Conservation (phyloP, 2,329 filamentous ascomycete species). For the Apiospora kogelbergensis region DNA sequence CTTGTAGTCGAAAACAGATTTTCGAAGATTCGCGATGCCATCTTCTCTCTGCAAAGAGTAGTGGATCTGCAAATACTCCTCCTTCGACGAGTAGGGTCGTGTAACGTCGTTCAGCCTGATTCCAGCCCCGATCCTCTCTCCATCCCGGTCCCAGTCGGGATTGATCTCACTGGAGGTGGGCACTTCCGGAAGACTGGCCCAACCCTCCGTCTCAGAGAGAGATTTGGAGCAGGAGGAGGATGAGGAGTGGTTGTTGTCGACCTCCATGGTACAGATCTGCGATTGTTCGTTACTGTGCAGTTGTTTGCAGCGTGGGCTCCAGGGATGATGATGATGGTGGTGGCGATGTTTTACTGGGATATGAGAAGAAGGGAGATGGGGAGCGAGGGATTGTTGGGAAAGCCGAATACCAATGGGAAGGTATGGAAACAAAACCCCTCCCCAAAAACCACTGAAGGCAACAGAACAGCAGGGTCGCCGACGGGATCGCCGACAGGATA, state of each 20-base stretch:
- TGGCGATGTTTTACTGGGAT: too few species aligned
- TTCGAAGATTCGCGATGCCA: conserved; percentile 65
- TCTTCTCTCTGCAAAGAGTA: conserved; percentile 79
- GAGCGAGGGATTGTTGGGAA: neutral
- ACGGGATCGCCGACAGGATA: too few species aligned
- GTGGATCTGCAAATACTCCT: conserved; percentile 69
- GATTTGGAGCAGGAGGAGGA: too few species aligned
- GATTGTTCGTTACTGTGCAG: too few species aligned
- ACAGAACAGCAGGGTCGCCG: neutral
- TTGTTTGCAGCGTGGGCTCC: neutral
- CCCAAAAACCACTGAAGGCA: neutral
- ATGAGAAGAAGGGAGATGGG: too few species aligned
- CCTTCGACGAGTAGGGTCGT: conserved; percentile 58
- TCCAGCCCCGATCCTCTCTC: conserved; percentile 30
- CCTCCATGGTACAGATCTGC: neutral
- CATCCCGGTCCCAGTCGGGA: conserved; percentile 23
- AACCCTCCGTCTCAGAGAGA: conserved; percentile 20
- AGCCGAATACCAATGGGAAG: neutral
- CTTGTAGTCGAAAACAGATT: conserved; percentile 60
- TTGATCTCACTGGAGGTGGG: conserved; percentile 55
- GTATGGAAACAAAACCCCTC: neutral
- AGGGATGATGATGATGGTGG: neutral
- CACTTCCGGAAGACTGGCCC: conserved; percentile 50
- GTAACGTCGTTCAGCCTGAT: conserved; percentile 54
- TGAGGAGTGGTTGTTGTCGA: neutral